These are phyloP conservation scores for Beta macrorhiza DNA, from an alignment of 179 eudicot species.

Conservation along the genomic window DNA sequence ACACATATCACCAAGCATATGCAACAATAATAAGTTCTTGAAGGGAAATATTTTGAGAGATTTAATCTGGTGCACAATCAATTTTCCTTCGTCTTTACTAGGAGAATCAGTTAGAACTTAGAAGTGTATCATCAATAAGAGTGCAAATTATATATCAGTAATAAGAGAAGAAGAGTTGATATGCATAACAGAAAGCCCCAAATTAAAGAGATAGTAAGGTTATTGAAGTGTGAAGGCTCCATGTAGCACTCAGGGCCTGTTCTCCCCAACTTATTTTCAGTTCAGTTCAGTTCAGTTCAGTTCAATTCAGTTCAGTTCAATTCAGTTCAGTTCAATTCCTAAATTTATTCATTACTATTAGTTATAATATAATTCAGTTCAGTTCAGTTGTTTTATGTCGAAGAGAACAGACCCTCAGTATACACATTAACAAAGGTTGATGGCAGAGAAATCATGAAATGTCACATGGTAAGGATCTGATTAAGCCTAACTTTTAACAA, in stretches of 20 bases:
- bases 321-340: too few relatives aligned
- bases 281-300: too few relatives aligned
- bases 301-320: too few relatives aligned
- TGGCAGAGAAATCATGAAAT: conserved; percentile 23
- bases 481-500: conserved; percentile 15
- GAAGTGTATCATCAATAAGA: not conserved
- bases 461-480: conserved; percentile 32
- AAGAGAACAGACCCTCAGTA: too few relatives aligned
- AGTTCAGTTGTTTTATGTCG: too few relatives aligned
- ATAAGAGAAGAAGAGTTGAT: conserved; percentile 13
- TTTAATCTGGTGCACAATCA: conserved; percentile 8
- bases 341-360: too few relatives aligned
- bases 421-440: conserved; percentile 20
- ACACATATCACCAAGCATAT: not conserved
- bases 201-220: not conserved
- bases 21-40: conserved; percentile 8
- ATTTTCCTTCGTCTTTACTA: not conserved
- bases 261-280: too few relatives aligned
- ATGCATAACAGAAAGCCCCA: conserved; percentile 9
- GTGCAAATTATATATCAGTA: not conserved
- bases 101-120: not conserved
- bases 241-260: conserved; percentile 2
- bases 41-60: conserved; percentile 8
- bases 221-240: conserved; percentile 14
- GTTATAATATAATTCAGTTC: too few relatives aligned